Evolutionary conservation across 768 basidiomycete species (phyloP).

Genomic region (Boletus eberwhitei): DNA sequence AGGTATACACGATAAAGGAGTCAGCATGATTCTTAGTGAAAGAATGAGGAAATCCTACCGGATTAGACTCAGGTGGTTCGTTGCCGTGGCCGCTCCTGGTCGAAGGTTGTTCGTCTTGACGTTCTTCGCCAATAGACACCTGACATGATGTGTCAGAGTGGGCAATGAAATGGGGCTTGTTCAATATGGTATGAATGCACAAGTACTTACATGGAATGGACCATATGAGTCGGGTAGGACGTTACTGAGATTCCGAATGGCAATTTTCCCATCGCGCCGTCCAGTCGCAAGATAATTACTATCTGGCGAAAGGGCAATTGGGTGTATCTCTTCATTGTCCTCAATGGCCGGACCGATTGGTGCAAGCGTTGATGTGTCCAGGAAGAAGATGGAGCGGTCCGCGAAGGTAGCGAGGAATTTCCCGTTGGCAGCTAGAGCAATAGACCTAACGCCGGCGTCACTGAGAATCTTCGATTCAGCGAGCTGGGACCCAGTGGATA

Average conservation of each 20-base stretch:
- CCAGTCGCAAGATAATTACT: background rate
- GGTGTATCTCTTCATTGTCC: background rate
- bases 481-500: background rate
- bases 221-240: conserved; percentile 2
- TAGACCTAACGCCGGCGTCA: background rate
- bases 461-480: background rate
- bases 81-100: background rate
- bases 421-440: background rate
- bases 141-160: background rate
- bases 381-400: background rate
- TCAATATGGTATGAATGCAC: background rate
- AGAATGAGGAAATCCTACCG: background rate
- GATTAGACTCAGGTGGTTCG: background rate
- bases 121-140: background rate
- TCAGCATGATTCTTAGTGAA: background rate
- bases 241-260: background rate
- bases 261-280: background rate
- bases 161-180: background rate
- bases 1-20: background rate
- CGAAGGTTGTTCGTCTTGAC: background rate
- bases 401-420: background rate
- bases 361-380: background rate
- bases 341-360: background rate
- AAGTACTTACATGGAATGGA: background rate
- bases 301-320: background rate